phyloP scores from a whole-genome alignment of 768 basidiomycete genomes.

The Rhodotorula graminis region DNA sequence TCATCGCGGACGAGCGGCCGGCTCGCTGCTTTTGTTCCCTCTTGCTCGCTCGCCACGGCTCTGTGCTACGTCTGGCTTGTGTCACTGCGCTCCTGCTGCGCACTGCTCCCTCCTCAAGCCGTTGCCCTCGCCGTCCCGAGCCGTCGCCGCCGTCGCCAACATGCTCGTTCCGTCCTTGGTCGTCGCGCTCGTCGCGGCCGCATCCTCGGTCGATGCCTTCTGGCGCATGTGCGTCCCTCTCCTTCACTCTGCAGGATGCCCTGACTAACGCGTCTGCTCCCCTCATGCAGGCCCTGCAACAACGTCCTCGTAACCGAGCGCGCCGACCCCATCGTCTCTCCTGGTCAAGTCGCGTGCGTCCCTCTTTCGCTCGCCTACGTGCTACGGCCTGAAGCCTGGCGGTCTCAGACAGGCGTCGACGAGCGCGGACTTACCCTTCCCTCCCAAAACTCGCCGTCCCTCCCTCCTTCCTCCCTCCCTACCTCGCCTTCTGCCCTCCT shows the following conservation, averaged over 20 bases:
- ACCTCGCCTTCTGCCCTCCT: too few relatives aligned
- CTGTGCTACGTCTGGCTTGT: neutral
- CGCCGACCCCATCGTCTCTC: conserved; percentile 47
- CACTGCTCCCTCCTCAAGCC: neutral
- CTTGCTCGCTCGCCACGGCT: neutral
- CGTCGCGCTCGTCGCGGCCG: neutral
- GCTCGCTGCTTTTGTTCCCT: neutral
- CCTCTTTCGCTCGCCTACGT: too few relatives aligned
- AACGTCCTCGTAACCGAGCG: conserved; percentile 38
- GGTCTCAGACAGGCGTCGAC: too few relatives aligned
- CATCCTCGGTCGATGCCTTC: conserved; percentile 13
- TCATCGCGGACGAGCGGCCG: too few relatives aligned
- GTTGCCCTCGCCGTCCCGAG: neutral
- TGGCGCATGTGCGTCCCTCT: conserved; percentile 19
- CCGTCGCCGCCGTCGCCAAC: too few relatives aligned
- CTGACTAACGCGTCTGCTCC: too few relatives aligned
- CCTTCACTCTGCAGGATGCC: too few relatives aligned
- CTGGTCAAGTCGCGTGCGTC: conserved; percentile 37
- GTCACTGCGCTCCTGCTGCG: neutral
- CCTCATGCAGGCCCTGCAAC: conserved; percentile 5
- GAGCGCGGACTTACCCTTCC: too few relatives aligned
- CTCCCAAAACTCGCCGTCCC: too few relatives aligned
- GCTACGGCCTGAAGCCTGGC: too few relatives aligned
- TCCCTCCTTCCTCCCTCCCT: too few relatives aligned
- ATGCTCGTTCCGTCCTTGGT: neutral